Percentiles rank a stretch among this genome's conserved stretches.
Evolutionary conservation across 108 stramenopile species (phyloP).

Genomic region (Cyclostephanos tholiformis): DNA sequence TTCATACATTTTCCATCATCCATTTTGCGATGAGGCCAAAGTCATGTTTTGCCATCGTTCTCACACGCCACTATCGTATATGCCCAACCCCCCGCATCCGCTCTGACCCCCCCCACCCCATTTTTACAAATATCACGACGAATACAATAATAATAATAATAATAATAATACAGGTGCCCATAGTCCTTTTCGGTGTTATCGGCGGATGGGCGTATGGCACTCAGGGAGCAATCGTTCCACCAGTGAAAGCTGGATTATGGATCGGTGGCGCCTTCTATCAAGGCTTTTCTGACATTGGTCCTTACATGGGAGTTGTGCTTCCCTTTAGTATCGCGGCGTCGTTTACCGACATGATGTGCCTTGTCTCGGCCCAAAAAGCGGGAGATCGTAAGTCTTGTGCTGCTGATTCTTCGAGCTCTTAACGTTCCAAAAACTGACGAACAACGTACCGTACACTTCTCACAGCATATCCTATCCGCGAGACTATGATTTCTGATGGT

Average conservation of each 20-base stretch:
- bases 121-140: no score
- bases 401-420: no score
- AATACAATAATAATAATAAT: no score
- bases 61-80: no score
- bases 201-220: slow-evolving; percentile 55
- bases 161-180: no score
- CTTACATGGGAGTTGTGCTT: slow-evolving; percentile 62
- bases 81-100: no score
- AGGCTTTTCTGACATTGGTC: slow-evolving; percentile 32
- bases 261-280: slow-evolving; percentile 37
- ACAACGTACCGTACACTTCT: no score
- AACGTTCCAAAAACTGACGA: no score
- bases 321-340: slow-evolving; percentile 56
- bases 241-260: slow-evolving; percentile 24
- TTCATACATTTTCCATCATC: no score
- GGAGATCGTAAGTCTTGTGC: slow-evolving; percentile 39
- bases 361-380: slow-evolving; percentile 59
- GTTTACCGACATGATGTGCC: slow-evolving; percentile 51
- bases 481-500: slow-evolving; percentile 70
- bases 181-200: slow-evolving; percentile 47
- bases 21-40: no score
- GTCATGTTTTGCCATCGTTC: no score
- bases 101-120: no score
- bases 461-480: slow-evolving; percentile 52
- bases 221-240: slow-evolving; percentile 19